Base-by-base conservation (phyloP, 116 monocot species). In the Phalaenopsis hybrid region DNA sequence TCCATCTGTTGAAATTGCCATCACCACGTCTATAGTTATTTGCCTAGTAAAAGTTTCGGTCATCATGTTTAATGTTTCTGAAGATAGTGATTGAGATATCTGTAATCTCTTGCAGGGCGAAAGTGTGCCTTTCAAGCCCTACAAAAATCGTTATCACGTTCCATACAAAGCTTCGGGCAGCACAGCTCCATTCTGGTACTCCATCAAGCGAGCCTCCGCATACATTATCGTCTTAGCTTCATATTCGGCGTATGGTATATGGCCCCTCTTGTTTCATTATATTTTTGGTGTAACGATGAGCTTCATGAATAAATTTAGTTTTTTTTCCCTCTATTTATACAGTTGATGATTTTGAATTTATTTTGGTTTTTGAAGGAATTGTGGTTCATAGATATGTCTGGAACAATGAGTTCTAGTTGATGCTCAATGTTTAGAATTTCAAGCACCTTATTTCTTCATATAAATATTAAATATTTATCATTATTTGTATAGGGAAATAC, bases 401-500 rank as follows among this genome's bases (percentile, higher is more conserved):
- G 46, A 46, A 46, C 8, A 46, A 46, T 46, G 46, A 46, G 46
- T 5, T 46, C 46, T 46, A 46, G 4, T 4, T 46, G 46, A 46
- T 4, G 46, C 46, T 46, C 8, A 46, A 46, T 46, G 46, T 46
- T 46, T 46, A 46, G 46, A 46, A 46, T 5, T 8, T 46, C 46
- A 46, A 46, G 11, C 2, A 12, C 52, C 11, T 52, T 52, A 2
- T 52, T 52, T 52, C 52, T 52, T 63, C 18, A 16, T 43, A 9
- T 80, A 6, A 37, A 8, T 34, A 12, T 59, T 61, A 16, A 44
- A 61, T 61, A n/a, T 61, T 58, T n/a, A 41, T 43, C 8, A 16
- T 79, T 77, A 45, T 37, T 59, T 77, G 50, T 86, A 37, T 75
- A 95, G 96, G 86, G 8, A 93, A 90, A 69, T 96, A 96, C 80